phyloP scores from a whole-genome alignment of 2,329 filamentous ascomycete genomes.

The Aschersonia sp. region DNA sequence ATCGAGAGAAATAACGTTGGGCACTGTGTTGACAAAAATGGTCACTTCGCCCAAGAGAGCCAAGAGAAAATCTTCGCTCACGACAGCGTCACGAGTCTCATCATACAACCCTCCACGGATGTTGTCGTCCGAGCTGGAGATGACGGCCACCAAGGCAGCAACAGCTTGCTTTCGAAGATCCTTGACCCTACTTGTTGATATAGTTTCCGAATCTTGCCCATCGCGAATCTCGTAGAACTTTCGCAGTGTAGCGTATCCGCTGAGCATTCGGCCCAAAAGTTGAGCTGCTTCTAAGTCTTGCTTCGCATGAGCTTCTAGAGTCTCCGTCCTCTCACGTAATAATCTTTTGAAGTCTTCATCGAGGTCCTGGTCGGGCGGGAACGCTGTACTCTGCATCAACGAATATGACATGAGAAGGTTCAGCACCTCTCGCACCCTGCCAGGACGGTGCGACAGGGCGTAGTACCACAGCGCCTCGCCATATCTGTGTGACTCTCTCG shows the following conservation, averaged over 20 bases:
- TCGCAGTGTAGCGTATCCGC: constrained; percentile 82
- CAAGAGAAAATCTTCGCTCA: constrained; percentile 77
- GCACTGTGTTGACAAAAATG: constrained; percentile 51
- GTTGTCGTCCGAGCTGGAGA: constrained; percentile 75
- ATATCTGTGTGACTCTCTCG: constrained; percentile 59
- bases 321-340: constrained; percentile 55
- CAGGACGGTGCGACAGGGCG: constrained; percentile 63
- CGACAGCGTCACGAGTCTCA: constrained; percentile 62
- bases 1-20: constrained; percentile 44
- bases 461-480: constrained; percentile 86
- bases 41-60: constrained; percentile 73
- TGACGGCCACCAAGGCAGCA: constrained; percentile 63
- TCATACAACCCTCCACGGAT: constrained; percentile 88
- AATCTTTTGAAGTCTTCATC: constrained; percentile 59
- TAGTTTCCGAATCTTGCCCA: constrained; percentile 13
- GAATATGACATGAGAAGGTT: constrained; percentile 80
- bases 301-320: constrained; percentile 56
- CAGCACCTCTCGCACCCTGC: constrained; percentile 73
- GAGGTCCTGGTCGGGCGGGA: constrained; percentile 56
- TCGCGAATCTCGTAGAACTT: constrained; percentile 87
- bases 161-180: constrained; percentile 55
- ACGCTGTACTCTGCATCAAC: constrained; percentile 70
- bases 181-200: constrained; percentile 28
- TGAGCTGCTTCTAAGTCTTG: constrained; percentile 71
- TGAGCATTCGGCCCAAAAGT: constrained; percentile 72